Base-by-base conservation (phyloP, 1,139 yeast genomes). In the Lodderomyces margitis region DNA sequence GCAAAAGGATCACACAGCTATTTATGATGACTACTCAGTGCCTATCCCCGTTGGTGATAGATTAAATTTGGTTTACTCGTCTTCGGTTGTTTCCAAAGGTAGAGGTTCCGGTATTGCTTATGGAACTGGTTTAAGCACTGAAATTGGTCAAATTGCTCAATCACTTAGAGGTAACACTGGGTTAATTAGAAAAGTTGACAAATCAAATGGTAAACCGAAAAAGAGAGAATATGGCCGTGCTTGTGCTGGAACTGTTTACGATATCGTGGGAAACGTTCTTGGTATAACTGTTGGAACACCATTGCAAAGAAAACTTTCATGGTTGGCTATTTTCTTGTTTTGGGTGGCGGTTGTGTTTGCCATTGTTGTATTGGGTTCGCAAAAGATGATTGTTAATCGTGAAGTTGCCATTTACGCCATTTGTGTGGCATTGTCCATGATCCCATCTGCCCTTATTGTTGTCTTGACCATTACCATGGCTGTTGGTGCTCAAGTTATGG, bases 391-490 rank as follows among this genome's bases (percentile, higher is more conserved):
- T 30, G 92, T 85, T 24, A 77, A 75, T 47, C 74, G 70, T 42
- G 85, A 83, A 51, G 92, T 86, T 27, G 92, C 91, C 17, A 81
- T 85, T 42, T 86, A 86, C 57, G 94, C 95, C 12, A 83, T 86
- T 54, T 85, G 89, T 62, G 87, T 83, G 40, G 92, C 92, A 2
- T 69, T 85, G 38, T 81, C 92, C 3, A 84, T 85, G 92, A 85
- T 85, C 54, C 95, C 94, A 2, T 85, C 91, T 3, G 81, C 91
- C 1, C 71, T 86, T 52, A 83, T 85, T 45, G 94, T 85, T 32
- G 94, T 86, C 16, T 74, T 86, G 46, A 85, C 94, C 12, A 85
- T 86, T 47, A 85, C 94, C 4, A 85, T 86, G 92, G 91, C 94
- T 6, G 83, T 84, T 46, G 94, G 94, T 19, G 86, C 94, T 30